A percentile compares a stretch with the other conserved stretches of the same genome.
Evolutionary conservation across 129 eudicot genomes (phyloP).

Genomic region (Artemisia tridentata): DNA sequence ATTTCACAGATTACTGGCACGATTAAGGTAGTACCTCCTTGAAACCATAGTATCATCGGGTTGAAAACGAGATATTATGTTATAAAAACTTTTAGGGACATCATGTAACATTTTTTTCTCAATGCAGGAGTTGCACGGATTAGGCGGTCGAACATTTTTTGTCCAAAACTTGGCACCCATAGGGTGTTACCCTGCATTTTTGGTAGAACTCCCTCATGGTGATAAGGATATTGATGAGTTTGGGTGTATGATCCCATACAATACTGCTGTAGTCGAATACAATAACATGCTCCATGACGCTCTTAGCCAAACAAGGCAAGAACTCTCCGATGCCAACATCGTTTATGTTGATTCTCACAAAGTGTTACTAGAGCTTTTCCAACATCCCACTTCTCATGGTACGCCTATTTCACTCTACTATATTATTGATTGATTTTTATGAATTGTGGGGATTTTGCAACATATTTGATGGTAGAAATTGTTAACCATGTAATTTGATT

Average conservation of each 20-base stretch:
- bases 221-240: slow-evolving; percentile 58
- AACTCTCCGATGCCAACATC: slow-evolving; percentile 53
- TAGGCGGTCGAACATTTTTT: slow-evolving; percentile 82
- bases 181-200: slow-evolving; percentile 87
- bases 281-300: slow-evolving; percentile 67
- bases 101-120: not conserved
- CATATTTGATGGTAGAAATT: too few species aligned
- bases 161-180: slow-evolving; percentile 87
- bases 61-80: too few species aligned
- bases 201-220: slow-evolving; percentile 73
- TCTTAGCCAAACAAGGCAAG: slow-evolving; percentile 38
- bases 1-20: slow-evolving; percentile 59
- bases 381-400: slow-evolving; percentile 82
- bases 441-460: too few species aligned
- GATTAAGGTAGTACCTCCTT: slow-evolving; percentile 71
- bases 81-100: too few species aligned
- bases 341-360: slow-evolving; percentile 64
- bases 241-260: slow-evolving; percentile 79
- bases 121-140: slow-evolving; percentile 52
- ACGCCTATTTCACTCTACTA: not conserved
- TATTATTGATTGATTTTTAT: not conserved
- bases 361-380: slow-evolving; percentile 73
- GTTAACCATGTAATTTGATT: too few species aligned
- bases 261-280: slow-evolving; percentile 66
- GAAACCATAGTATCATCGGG: too few species aligned